Base-by-base conservation (phyloP, 2,329 filamentous ascomycete species). In the Colletotrichum neosansevieriae region DNA sequence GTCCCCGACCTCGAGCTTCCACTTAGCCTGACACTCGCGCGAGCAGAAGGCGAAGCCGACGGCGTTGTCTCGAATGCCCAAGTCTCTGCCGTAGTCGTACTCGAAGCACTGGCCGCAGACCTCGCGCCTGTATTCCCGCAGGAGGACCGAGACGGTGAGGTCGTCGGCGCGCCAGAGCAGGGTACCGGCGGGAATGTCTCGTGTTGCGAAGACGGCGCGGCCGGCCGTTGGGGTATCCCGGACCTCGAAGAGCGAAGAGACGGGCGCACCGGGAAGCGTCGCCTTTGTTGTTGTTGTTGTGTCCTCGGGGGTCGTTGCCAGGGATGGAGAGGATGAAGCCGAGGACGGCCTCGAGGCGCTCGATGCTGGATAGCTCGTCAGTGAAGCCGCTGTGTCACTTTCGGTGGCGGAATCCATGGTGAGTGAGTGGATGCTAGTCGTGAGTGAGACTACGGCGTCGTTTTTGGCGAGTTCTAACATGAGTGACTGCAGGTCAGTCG, bases 301-400 rank as follows among this genome's bases (percentile, higher is more conserved):
- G 50, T 51, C 50, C 36, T 63, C 59, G 15, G 13, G 38, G 2
- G 45, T 24, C 15, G 21, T 12, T 29, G 62, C 4, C 38, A 53
- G 15, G 1, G 63, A 61, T 38, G 65, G 47, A 34, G 47, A 53
- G 11, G 65, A 68, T 5, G 65, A 68, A 61, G 47, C 47, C 6
- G 65, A 59, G 4, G 65, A 68, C 11, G 65, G 61, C 13, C 65
- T 51, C 7, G 65, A 68, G 40, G 47, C 85, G 70, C 82, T 68
- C 13, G 65, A 68, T 24, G 61, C 53, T 54, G 65, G 53, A 12
- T 68, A 68, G 61, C 61, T 63, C 17, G 65, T 68, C 44, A 68
- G 60, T 59, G 50, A 42, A 11, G 60, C 63, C 10, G 47, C 12
- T 9, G 47, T 42, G 53, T 65, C 61, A 38, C 60, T 68, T 36